Conservation (phyloP, 2,329 filamentous ascomycete species). For the Cytospora leucostoma region DNA sequence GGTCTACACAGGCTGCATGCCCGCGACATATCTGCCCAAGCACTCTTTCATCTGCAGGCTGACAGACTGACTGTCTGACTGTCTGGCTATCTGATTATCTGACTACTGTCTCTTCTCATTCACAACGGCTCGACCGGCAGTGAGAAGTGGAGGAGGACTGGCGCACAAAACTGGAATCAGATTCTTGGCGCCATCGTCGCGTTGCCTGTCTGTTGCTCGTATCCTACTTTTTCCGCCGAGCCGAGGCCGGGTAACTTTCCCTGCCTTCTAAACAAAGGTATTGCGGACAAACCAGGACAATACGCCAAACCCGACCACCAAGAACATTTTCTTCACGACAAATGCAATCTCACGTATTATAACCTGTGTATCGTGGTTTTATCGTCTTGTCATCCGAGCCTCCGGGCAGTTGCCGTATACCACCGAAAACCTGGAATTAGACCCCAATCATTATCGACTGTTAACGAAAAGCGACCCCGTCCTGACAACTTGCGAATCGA, state of each 20-base stretch:
- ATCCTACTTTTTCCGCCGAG: slow-evolving; percentile 12
- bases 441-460: background rate
- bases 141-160: slow-evolving; percentile 11
- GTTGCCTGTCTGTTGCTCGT: slow-evolving; percentile 8
- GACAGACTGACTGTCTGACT: too few relatives aligned
- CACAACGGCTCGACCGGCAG: background rate
- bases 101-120: background rate
- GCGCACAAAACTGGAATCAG: slow-evolving; percentile 12
- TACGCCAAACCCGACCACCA: background rate
- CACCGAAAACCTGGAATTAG: background rate
- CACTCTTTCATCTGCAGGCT: too few relatives aligned
- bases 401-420: background rate
- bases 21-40: too few relatives aligned
- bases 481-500: background rate
- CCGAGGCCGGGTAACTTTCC: slow-evolving; percentile 6
- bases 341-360: background rate
- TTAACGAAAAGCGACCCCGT: background rate
- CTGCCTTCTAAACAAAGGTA: background rate
- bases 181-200: slow-evolving; percentile 16
- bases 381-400: background rate
- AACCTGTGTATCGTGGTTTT: background rate
- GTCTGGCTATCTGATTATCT: too few relatives aligned
- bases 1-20: too few relatives aligned
- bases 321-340: background rate
- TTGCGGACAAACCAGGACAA: background rate